Evolutionary conservation across 2,329 filamentous ascomycete genomes (phyloP).

Genomic region (Calonectria pteridis): DNA sequence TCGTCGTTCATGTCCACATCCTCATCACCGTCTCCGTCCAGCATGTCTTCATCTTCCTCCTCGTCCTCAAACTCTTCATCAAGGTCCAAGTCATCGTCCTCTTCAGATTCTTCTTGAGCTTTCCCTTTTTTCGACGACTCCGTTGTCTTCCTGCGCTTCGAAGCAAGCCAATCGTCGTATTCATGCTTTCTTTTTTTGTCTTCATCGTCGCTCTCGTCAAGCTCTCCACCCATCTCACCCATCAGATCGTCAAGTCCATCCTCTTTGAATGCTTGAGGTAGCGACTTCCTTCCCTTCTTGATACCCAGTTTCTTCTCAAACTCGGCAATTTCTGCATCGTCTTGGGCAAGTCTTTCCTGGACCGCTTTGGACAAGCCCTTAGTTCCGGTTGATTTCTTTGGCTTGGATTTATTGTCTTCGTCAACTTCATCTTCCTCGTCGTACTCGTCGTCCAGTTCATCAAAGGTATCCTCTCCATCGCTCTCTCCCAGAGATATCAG

Average conservation of each 20-base stretch:
- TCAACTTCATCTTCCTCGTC: constrained; percentile 35
- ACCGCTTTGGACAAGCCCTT: constrained; percentile 33
- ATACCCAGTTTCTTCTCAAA: constrained; percentile 91
- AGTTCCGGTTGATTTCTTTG: constrained; percentile 41
- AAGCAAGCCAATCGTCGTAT: constrained; percentile 71
- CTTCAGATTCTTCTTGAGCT: constrained; percentile 38
- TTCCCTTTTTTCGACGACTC: constrained; percentile 22
- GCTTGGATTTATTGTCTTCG: constrained; percentile 30
- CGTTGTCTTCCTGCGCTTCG: constrained; percentile 65
- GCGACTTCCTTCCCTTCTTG: constrained; percentile 78
- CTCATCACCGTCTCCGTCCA: constrained; percentile 42
- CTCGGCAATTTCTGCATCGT: constrained; percentile 89
- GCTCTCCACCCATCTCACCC: constrained; percentile 65
- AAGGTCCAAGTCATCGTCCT: constrained; percentile 43
- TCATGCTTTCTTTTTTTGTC: constrained; percentile 72
- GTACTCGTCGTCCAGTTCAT: constrained; percentile 38
- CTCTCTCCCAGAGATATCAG: constrained; percentile 21
- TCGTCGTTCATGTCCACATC: constrained; percentile 45
- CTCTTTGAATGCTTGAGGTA: constrained; percentile 80
- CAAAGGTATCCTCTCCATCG: constrained; percentile 42
- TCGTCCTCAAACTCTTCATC: constrained; percentile 40
- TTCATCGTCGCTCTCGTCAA: constrained; percentile 63
- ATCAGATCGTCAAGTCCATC: constrained; percentile 87
- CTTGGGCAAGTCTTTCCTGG: constrained; percentile 75
- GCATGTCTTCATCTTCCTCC: constrained; percentile 41